A percentile compares a stretch with the other conserved stretches of the same genome.
phyloP scores from a whole-genome alignment of 192 early-diverging fungal species.

The Coemansia furcata region DNA sequence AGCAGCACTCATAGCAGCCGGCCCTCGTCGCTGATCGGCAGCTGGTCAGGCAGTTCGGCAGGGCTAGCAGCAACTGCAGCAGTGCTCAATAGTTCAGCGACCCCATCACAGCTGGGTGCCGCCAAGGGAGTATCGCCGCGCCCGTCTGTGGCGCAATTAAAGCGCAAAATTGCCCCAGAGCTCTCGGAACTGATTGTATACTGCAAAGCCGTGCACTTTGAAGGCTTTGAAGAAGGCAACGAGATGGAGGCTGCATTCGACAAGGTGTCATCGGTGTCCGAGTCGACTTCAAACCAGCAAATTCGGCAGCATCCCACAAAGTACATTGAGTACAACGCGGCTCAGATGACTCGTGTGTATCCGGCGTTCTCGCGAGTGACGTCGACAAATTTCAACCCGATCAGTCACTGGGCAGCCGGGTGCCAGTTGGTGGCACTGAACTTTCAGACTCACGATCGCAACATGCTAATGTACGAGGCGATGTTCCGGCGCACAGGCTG shows the following conservation, averaged over 20 bases:
- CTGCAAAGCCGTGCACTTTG: constrained; percentile 62
- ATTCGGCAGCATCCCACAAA: constrained; percentile 53
- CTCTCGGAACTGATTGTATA: constrained; percentile 61
- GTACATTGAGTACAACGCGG: constrained; percentile 58
- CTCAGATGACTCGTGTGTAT: constrained; percentile 75
- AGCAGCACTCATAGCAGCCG: background rate
- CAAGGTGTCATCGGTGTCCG: constrained; percentile 74
- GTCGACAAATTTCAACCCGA: constrained; percentile 83
- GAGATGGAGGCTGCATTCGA: constrained; percentile 51
- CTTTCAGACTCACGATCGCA: constrained; percentile 77
- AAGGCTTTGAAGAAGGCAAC: constrained; percentile 54
- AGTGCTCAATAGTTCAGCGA: background rate
- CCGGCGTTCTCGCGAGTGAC: constrained; percentile 75
- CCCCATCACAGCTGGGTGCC: background rate
- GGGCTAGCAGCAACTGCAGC: background rate
- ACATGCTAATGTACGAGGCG: constrained; percentile 83
- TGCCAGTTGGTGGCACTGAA: constrained; percentile 89
- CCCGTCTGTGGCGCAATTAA: constrained; percentile 25
- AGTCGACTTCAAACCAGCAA: constrained; percentile 59
- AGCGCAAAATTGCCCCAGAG: constrained; percentile 56
- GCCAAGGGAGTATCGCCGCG: constrained; percentile 28
- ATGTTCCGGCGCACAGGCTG: constrained; percentile 72
- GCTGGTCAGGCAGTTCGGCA: background rate
- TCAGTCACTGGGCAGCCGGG: constrained; percentile 76
- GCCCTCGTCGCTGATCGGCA: constrained; percentile 13